Percentiles rank a stretch among this genome's conserved stretches.
phyloP scores from a whole-genome alignment of 2,329 filamentous ascomycete genomes.

The Elsinoe necatrix region DNA sequence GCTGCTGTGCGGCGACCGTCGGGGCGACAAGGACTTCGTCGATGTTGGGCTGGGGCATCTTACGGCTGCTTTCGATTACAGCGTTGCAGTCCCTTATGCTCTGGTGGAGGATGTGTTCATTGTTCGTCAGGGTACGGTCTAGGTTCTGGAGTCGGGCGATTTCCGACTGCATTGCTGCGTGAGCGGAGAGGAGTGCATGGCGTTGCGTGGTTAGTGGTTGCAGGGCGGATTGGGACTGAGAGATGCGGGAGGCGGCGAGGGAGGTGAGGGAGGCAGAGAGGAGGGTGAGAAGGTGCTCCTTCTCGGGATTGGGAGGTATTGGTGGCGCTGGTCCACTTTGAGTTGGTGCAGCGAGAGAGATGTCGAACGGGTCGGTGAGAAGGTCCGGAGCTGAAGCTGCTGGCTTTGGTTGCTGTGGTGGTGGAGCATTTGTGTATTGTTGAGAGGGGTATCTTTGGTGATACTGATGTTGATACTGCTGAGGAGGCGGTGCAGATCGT shows the following conservation, averaged over 20 bases:
- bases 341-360: constrained; percentile 46
- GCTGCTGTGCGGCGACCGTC: constrained; percentile 83
- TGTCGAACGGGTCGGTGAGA: constrained; percentile 54
- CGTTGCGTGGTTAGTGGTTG: constrained; percentile 71
- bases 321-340: constrained; percentile 60
- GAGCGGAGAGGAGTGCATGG: constrained; percentile 62
- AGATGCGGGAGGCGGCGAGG: constrained; percentile 59
- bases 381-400: constrained; percentile 43
- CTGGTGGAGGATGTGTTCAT: constrained; percentile 69
- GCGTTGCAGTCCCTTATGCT: constrained; percentile 70
- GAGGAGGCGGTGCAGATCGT: constrained; percentile 10
- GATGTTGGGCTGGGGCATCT: constrained; percentile 63
- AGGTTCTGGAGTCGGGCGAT: constrained; percentile 62
- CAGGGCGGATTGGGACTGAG: constrained; percentile 66
- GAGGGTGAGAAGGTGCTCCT: constrained; percentile 73
- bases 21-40: constrained; percentile 91
- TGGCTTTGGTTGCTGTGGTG: constrained; percentile 26
- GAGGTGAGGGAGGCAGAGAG: constrained; percentile 62
- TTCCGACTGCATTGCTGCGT: constrained; percentile 64
- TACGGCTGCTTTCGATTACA: constrained; percentile 64
- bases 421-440: constrained; percentile 20
- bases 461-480: constrained; percentile 15
- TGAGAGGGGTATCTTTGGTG: constrained; percentile 18
- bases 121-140: constrained; percentile 61
- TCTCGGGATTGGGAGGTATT: constrained; percentile 91